Base-by-base conservation (phyloP, 352 stramenopile species). In the Pythium aphanidermatum region DNA sequence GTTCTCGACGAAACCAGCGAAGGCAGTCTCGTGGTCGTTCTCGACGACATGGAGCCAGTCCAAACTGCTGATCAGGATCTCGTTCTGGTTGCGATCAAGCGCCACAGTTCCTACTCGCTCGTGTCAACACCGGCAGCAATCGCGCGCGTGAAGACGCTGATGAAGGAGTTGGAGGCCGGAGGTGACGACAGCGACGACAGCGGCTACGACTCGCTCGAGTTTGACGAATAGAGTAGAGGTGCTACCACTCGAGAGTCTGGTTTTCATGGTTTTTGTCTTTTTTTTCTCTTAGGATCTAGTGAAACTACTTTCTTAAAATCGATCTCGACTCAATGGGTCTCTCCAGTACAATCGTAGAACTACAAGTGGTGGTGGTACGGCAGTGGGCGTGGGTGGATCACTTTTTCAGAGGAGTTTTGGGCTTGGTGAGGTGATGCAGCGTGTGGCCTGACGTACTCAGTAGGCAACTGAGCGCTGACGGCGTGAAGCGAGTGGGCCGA, bases 41-140 rank as follows among this genome's bases (percentile, higher is more conserved):
- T 91, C 32, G 76, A 91, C 57, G 79, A 91, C 47, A 86, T 85
- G 70, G 75, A 91, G 52, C 79, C 79, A 3, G 61, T 82, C 3
- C 79, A 91, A 46, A 91, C 79, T 4, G 68, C 63, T 7, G 79
- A 91, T 46, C 65, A 65, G 38, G 79, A 91, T 38, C 72, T 91
- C 25, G 60, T 79, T 49, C 47, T 91, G 17, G 60, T 76, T 2
- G 70, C 70, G 17, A 60, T 57, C 16, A 91, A 87, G 52, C 74
- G 79, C 39, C 71, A 88, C 58, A 87, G 70, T 32, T 91, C 79
- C 32, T 86, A 84, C 62, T 86, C 79, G 43, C 70, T 91, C 34
- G 60, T 74, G 34, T 82, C 74, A 7, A 74, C 67, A 31, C 60
- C 72, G 32, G 55, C 70, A 14, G 64, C 76, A 21, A 77, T 91